Evolutionary conservation across 2,329 filamentous ascomycete species (phyloP).

Genomic region (Penicillium brasilianum): DNA sequence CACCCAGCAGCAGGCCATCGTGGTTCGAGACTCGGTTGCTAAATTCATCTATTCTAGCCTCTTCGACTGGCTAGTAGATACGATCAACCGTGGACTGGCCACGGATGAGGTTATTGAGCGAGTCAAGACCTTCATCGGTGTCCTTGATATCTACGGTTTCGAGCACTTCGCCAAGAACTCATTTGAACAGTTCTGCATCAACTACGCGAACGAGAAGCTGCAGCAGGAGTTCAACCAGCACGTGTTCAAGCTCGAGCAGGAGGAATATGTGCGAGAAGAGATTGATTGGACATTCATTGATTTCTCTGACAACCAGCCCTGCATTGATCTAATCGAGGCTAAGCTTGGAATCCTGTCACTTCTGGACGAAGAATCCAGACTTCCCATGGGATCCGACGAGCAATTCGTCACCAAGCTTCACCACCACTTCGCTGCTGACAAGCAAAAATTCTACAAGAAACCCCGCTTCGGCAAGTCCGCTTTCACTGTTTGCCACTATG

Average conservation of each 20-base stretch:
- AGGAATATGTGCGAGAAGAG: constrained; percentile 93
- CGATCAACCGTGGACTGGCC: constrained; percentile 88
- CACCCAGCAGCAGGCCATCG: constrained; percentile 87
- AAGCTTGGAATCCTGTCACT: constrained; percentile 92
- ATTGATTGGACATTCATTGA: constrained; percentile 99
- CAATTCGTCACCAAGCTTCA: constrained; percentile 96
- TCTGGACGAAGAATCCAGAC: constrained; percentile 91
- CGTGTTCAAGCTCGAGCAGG: constrained; percentile 98
- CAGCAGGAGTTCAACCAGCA: constrained; percentile 99
- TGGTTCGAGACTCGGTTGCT: constrained; percentile 95
- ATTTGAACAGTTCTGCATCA: constrained; percentile 99
- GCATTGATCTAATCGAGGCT: constrained; percentile 97
- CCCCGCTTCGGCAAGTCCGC: constrained; percentile 95
- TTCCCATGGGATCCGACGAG: constrained; percentile 97
- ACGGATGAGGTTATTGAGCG: constrained; percentile 83
- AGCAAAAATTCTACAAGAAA: constrained; percentile 98
- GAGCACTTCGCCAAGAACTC: constrained; percentile 99
- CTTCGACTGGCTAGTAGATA: constrained; percentile 99
- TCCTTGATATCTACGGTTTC: constrained; percentile 98
- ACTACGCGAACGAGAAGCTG: constrained; percentile 98
- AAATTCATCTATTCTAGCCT: constrained; percentile 99
- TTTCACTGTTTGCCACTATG: constrained; percentile 98
- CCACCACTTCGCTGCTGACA: constrained; percentile 86
- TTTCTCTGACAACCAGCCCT: constrained; percentile 98
- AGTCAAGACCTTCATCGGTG: constrained; percentile 91